Conservation (phyloP, 768 basidiomycete genomes). For the Mycena capillaripes region DNA sequence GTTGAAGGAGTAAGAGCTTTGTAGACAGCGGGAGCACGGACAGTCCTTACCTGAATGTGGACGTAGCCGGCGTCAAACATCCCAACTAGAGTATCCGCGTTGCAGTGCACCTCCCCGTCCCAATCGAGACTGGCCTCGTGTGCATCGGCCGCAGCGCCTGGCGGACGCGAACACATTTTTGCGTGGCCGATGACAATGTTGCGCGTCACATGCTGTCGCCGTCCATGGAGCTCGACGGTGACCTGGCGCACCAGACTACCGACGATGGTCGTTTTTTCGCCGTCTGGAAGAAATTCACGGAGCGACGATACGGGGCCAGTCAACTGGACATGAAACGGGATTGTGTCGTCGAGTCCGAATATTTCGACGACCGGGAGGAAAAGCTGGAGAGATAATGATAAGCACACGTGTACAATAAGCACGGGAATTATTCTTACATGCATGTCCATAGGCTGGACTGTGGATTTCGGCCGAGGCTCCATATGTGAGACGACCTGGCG, state of each 20-base stretch:
- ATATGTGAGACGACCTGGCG: slow-evolving; percentile 62
- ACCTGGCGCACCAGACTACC: slow-evolving; percentile 27
- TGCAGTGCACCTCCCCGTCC: slow-evolving; percentile 8
- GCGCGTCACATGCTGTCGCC: neutral
- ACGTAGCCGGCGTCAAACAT: slow-evolving; percentile 28
- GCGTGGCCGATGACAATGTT: slow-evolving; percentile 18
- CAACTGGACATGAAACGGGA: slow-evolving; percentile 34
- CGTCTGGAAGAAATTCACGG: slow-evolving; percentile 18
- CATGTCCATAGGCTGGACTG: slow-evolving; percentile 57
- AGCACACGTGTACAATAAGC: neutral
- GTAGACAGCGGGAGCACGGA: neutral
- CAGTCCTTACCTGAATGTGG: slow-evolving; percentile 15
- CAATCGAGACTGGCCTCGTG: slow-evolving; percentile 21
- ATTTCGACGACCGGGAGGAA: slow-evolving; percentile 29
- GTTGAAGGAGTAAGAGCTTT: neutral
- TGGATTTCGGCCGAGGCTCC: slow-evolving; percentile 50
- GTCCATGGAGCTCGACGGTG: slow-evolving; percentile 19
- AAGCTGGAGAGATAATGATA: slow-evolving; percentile 17
- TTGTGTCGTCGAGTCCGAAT: slow-evolving; percentile 29
- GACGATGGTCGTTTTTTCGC: neutral
- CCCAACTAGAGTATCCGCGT: neutral
- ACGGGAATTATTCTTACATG: slow-evolving; percentile 56
- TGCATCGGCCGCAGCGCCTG: neutral
- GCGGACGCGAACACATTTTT: slow-evolving; percentile 15
- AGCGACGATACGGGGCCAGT: slow-evolving; percentile 22